These are phyloP conservation scores for Cercophora scortea DNA, from an alignment of 495 filamentous ascomycete species.

Conservation along the genomic window DNA sequence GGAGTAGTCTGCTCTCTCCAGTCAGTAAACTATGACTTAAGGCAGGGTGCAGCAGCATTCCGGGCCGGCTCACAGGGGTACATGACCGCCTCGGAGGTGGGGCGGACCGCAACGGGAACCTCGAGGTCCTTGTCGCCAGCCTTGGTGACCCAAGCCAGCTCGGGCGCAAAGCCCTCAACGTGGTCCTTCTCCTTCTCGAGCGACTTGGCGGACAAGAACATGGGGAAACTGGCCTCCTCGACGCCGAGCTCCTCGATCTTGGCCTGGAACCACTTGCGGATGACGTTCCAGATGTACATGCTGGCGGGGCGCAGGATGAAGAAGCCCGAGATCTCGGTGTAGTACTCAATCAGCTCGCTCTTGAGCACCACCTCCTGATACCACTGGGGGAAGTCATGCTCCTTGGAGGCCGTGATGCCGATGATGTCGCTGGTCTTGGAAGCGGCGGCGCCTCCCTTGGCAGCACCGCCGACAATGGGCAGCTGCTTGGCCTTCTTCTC, in stretches of 20 bases:
- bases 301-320: slow-evolving; percentile 86
- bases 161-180: slow-evolving; percentile 93
- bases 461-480: slow-evolving; percentile 24
- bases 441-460: slow-evolving; percentile 18
- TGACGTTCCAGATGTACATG: slow-evolving; percentile 88
- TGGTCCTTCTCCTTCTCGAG: slow-evolving; percentile 93
- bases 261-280: slow-evolving; percentile 81
- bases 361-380: slow-evolving; percentile 95
- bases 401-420: slow-evolving; percentile 76
- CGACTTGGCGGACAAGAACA: slow-evolving; percentile 87
- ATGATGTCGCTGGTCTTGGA: slow-evolving; percentile 59
- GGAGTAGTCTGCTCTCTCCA: slow-evolving; percentile 55
- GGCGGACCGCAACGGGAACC: slow-evolving; percentile 90
- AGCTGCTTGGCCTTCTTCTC: slow-evolving; percentile 57
- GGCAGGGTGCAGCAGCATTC: no score
- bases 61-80: slow-evolving; percentile 44
- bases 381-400: slow-evolving; percentile 85
- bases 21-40: no score
- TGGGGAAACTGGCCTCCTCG: slow-evolving; percentile 89
- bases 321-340: slow-evolving; percentile 77
- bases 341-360: slow-evolving; percentile 78
- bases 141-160: slow-evolving; percentile 97
- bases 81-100: slow-evolving; percentile 91
- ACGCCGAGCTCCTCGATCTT: slow-evolving; percentile 85
- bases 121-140: slow-evolving; percentile 87